These are phyloP conservation scores for Trichoderma sp. DNA, from an alignment of 2,329 filamentous ascomycete genomes.

Conservation along the genomic window DNA sequence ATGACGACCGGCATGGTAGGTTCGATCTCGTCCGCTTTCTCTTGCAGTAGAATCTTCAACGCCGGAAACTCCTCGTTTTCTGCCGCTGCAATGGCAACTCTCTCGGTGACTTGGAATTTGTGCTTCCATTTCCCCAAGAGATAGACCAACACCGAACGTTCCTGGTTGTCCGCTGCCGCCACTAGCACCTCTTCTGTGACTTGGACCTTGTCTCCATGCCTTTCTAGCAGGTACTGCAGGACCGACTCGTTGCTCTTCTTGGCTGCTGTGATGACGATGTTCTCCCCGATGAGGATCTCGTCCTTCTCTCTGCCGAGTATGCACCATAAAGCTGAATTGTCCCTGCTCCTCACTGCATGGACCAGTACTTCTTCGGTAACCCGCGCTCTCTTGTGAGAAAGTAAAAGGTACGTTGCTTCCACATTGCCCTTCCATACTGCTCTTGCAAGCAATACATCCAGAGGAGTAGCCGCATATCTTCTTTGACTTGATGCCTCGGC, in stretches of 20 bases:
- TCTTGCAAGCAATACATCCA: background rate
- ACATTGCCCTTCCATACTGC: background rate
- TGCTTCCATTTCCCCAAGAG: background rate
- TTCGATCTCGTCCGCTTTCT: background rate
- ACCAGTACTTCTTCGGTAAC: background rate
- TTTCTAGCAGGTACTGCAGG: slow-evolving; percentile 3
- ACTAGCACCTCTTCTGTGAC: slow-evolving; percentile 12
- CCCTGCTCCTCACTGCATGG: background rate
- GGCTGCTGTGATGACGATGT: background rate
- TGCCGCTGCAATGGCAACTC: slow-evolving; percentile 5
- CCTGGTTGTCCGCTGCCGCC: background rate
- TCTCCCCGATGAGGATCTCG: slow-evolving; percentile 1
- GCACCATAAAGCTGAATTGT: background rate
- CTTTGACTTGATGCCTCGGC: background rate
- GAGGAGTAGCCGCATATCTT: background rate
- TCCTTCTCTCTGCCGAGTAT: slow-evolving; percentile 19
- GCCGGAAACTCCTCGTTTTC: background rate
- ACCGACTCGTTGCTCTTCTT: slow-evolving; percentile 5
- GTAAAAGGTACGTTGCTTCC: slow-evolving; percentile 2
- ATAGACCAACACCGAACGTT: slow-evolving; percentile 1
- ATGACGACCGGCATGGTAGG: slow-evolving; percentile 3
- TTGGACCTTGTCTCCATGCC: background rate
- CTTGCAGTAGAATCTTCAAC: background rate
- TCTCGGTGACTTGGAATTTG: background rate
- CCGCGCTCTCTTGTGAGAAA: background rate